Percentiles rank a stretch among this genome's conserved stretches.
phyloP scores from a whole-genome alignment of 2,329 filamentous ascomycete genomes.

The Tolypocladium endophyticum region DNA sequence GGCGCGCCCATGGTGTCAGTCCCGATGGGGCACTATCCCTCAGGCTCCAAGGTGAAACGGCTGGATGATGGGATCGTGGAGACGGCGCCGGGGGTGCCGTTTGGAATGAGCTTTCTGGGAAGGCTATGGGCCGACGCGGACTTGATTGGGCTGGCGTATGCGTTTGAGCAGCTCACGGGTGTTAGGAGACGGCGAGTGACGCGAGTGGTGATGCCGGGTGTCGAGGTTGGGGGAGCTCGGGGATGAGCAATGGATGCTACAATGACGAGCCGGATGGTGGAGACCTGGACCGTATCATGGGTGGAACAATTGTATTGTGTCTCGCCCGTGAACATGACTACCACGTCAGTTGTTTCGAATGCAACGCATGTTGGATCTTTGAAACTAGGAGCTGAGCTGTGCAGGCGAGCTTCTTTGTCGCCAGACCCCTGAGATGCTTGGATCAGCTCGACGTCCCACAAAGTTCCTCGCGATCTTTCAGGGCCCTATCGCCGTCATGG shows the following conservation, averaged over 20 bases:
- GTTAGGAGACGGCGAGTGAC: constrained; percentile 1
- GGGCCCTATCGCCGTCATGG: background rate
- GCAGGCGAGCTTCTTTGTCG: background rate
- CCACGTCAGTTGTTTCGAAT: background rate
- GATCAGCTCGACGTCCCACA: background rate
- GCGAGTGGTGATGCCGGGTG: constrained; percentile 1
- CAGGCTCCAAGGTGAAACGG: background rate
- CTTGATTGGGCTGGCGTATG: constrained; percentile 53
- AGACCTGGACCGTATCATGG: background rate
- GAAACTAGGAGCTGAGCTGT: background rate
- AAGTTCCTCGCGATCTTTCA: background rate
- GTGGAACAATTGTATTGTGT: background rate
- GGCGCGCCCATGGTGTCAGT: constrained; percentile 42
- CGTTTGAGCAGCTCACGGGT: constrained; percentile 47
- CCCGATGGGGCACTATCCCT: constrained; percentile 29
- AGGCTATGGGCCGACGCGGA: constrained; percentile 43
- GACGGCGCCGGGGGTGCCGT: constrained; percentile 15
- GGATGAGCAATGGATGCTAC: background rate
- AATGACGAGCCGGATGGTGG: background rate
- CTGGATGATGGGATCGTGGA: constrained; percentile 1
- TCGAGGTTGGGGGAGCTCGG: background rate
- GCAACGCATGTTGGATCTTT: background rate
- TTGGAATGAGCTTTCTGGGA: constrained; percentile 52
- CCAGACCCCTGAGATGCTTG: too few relatives aligned
- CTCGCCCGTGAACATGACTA: background rate